phyloP scores from a whole-genome alignment of 1,284 basidiomycete species.

The Rhodotorula sp. region DNA sequence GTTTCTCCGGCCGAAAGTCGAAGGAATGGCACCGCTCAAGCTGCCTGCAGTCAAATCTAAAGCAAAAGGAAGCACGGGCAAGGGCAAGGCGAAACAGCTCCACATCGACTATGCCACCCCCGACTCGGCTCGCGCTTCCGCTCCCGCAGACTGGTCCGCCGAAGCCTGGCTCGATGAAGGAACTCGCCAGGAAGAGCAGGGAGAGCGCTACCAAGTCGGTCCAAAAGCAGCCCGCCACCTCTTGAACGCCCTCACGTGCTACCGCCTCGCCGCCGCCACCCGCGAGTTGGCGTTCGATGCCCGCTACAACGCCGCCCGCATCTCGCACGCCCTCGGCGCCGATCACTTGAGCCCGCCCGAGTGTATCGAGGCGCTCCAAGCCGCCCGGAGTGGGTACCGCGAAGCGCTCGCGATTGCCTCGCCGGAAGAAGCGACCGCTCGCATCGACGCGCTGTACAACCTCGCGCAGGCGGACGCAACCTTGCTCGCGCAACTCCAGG shows the following conservation, averaged over 20 bases:
- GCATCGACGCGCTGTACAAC: slow-evolving; percentile 37
- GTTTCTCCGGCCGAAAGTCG: neutral
- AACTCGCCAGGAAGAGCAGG: slow-evolving; percentile 33
- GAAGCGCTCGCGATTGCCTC: slow-evolving; percentile 6
- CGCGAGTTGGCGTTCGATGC: slow-evolving; percentile 13
- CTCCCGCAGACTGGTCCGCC: slow-evolving; percentile 4
- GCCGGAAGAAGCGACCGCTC: slow-evolving; percentile 8
- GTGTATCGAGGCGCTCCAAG: slow-evolving; percentile 16
- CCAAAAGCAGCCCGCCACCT: slow-evolving; percentile 28
- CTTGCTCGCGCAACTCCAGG: slow-evolving; percentile 24
- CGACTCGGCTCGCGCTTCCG: slow-evolving; percentile 21
- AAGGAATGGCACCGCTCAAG: slow-evolving; percentile 4
- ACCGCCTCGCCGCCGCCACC: slow-evolving; percentile 17
- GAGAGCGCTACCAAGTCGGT: slow-evolving; percentile 34
- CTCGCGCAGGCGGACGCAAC: slow-evolving; percentile 31
- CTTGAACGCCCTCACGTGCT: slow-evolving; percentile 27
- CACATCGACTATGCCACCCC: slow-evolving; percentile 26
- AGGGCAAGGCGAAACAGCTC: slow-evolving; percentile 25
- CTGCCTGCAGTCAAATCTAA: slow-evolving; percentile 21
- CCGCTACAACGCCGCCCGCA: slow-evolving; percentile 34
- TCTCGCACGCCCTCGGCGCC: slow-evolving; percentile 21
- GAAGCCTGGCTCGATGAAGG: slow-evolving; percentile 37
- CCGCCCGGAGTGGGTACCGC: slow-evolving; percentile 20
- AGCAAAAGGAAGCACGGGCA: slow-evolving; percentile 10
- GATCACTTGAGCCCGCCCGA: slow-evolving; percentile 21